Evolutionary conservation across 306 rosid species (phyloP), one percentile per base, ranked within the genome.

Genomic region (Geum urbanum): DNA sequence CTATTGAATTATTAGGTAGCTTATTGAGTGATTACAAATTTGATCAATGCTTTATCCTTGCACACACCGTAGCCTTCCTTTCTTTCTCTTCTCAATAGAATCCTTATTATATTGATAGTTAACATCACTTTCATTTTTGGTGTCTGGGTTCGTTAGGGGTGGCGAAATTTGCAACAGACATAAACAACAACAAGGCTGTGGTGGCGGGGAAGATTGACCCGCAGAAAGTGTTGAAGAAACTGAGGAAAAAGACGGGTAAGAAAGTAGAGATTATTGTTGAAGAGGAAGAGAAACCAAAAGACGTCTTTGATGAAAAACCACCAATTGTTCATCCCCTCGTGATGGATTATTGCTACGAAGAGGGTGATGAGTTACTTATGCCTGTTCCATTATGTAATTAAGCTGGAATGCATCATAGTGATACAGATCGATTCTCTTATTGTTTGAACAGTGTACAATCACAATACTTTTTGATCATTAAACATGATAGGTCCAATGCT

Each of bases 171-270:
- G 56, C 72, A 15, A 92, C 90, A 19, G 90, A 92, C 77, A 85
- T 79, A 91, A 84, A 80, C 10, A 77, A 75, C 14, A 82, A 92
- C 75, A 61, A 60, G 49, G 91, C 84, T 66, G 71, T 79, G 40
- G 92, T 90, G 14, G 86, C 77, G 8, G 98, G 98, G 18, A 76
- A 78, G 45, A 63, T 86, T n/a, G 91, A 92, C 73, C 87, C 90
- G 0, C 69, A 76, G 4, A 85, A 85, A 72, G 69, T 92, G 3
- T 7, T 84, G 85, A 92, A 92, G 85, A 88, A 90, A 85, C 51
- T 92, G 8, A 82, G 72, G 75, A 86, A 90, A 58, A 88, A 85
- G 66, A 89, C 80, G 0, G 83, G 94, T 4, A 92, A 90, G 77
- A 83, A 9, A 71, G 90, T 86, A 60, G 94, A 90, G 79, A 77